Conservation (phyloP, 768 basidiomycete species). For the Mycena rebaudengoi region DNA sequence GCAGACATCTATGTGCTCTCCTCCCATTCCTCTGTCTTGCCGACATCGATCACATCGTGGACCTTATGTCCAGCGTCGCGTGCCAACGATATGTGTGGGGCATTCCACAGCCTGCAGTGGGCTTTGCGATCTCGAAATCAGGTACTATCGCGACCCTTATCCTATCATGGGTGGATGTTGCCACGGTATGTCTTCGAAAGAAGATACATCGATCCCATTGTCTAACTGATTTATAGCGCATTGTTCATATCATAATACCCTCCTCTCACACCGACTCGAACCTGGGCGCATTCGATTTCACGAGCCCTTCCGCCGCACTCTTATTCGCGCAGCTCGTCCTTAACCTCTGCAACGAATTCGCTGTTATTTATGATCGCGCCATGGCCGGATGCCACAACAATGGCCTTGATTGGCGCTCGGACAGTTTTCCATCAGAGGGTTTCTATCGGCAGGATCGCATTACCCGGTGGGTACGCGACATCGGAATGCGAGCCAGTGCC, state of each 20-base stretch:
- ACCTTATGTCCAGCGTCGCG: not conserved
- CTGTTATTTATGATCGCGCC: not conserved
- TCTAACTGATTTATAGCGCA: not conserved
- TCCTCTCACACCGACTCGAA: not conserved
- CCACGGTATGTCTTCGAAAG: not conserved
- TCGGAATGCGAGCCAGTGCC: not conserved
- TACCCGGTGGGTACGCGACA: constrained; percentile 1
- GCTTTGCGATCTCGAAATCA: not conserved
- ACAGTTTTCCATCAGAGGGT: not conserved
- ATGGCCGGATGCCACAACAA: not conserved
- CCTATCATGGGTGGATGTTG: not conserved
- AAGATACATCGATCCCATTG: not conserved
- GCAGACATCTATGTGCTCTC: not conserved
- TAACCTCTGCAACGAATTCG: not conserved
- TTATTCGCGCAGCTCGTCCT: constrained; percentile 6
- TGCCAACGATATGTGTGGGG: constrained; percentile 10
- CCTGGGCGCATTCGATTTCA: not conserved
- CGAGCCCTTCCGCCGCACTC: not conserved
- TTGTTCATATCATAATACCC: not conserved
- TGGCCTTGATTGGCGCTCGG: constrained; percentile 14
- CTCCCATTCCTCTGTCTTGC: not conserved
- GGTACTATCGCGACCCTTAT: not conserved
- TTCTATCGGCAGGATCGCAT: not conserved
- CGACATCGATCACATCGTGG: not conserved
- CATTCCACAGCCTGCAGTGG: not conserved